phyloP scores from a whole-genome alignment of 176 grass and related monocot species.

The Oryza brachyantha region DNA sequence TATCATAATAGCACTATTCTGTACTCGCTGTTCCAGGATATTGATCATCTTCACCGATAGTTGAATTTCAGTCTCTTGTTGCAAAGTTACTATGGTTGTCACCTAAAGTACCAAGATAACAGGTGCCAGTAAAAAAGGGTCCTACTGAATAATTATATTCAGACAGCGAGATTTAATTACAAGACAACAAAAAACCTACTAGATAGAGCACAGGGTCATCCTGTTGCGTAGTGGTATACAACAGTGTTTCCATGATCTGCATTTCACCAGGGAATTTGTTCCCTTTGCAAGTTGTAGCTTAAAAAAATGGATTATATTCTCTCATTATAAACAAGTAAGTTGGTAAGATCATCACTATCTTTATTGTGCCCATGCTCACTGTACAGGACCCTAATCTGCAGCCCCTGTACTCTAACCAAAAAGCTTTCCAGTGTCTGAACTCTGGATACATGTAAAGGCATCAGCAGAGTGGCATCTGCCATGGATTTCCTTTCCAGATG shows the following conservation, averaged over 20 bases:
- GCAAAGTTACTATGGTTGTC: not conserved
- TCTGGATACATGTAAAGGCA: not conserved
- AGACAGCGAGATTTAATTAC: not conserved
- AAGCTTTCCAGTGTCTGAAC: slow-evolving; percentile 10
- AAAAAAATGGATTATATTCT: not conserved
- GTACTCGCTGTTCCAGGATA: not conserved
- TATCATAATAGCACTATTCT: not conserved
- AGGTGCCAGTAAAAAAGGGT: not conserved
- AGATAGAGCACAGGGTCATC: not conserved
- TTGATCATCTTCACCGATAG: not conserved
- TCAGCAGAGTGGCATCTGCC: not conserved
- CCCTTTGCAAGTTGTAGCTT: not conserved
- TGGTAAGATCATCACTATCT: not conserved
- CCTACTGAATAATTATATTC: not conserved
- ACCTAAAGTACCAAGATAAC: not conserved
- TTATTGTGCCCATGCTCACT: not conserved
- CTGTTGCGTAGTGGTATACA: not conserved
- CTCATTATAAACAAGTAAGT: not conserved
- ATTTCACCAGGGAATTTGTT: not conserved
- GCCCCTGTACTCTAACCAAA: not conserved
- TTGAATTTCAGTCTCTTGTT: not conserved
- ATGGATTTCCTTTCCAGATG: slow-evolving; percentile 23
- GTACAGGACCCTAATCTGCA: not conserved
- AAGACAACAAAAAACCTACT: not conserved
- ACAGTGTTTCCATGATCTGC: not conserved